A percentile compares a stretch with the other conserved stretches of the same genome.
phyloP scores from a whole-genome alignment of 768 basidiomycete genomes.

The Suillus variegatus region DNA sequence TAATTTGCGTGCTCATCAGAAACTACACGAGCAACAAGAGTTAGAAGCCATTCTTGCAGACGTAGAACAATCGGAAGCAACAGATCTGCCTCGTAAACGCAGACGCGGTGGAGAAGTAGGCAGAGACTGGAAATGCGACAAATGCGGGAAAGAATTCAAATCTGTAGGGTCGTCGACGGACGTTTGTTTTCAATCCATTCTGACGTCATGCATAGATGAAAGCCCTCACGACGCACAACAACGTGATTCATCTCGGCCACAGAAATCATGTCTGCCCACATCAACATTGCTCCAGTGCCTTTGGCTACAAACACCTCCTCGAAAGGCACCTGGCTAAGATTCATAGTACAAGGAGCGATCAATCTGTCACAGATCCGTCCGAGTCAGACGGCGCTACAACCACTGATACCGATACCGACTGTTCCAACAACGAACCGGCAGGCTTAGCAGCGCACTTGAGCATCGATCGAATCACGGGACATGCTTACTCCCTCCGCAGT shows the following conservation, averaged over 20 bases:
- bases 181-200: background rate
- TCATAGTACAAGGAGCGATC: slow-evolving; percentile 35
- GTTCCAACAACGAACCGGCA: slow-evolving; percentile 19
- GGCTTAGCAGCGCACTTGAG: slow-evolving; percentile 9
- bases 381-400: slow-evolving; percentile 30
- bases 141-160: slow-evolving; percentile 85
- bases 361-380: background rate
- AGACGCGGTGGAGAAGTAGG: slow-evolving; percentile 75
- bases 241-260: slow-evolving; percentile 71
- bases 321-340: slow-evolving; percentile 68
- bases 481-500: slow-evolving; percentile 52
- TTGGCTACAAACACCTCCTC: slow-evolving; percentile 85
- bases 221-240: slow-evolving; percentile 68
- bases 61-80: slow-evolving; percentile 31
- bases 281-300: slow-evolving; percentile 59
- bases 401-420: slow-evolving; percentile 42
- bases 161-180: slow-evolving; percentile 49
- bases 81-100: slow-evolving; percentile 47
- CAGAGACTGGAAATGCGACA: slow-evolving; percentile 77
- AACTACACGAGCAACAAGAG: slow-evolving; percentile 73
- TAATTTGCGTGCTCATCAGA: slow-evolving; percentile 78
- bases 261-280: slow-evolving; percentile 72
- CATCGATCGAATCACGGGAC: slow-evolving; percentile 62
- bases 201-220: slow-evolving; percentile 57
- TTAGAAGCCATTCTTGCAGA: slow-evolving; percentile 49